Conservation (phyloP, 768 basidiomycete genomes). For the Xerocomellus chrysenteron region DNA sequence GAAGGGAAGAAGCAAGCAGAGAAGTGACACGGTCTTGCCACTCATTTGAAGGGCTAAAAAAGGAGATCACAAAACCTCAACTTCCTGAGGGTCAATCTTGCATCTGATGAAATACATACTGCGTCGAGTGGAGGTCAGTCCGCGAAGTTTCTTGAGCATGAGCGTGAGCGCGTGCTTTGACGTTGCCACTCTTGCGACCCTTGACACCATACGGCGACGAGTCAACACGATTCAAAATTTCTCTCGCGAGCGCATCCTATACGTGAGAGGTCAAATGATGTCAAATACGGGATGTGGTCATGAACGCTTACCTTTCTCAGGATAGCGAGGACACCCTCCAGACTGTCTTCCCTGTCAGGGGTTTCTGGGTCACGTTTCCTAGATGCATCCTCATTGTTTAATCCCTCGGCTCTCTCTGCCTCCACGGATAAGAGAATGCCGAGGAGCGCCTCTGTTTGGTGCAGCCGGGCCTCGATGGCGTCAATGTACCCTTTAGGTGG, state of each 20-base stretch:
- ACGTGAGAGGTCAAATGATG: conserved; percentile 10
- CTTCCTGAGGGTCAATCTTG: background rate
- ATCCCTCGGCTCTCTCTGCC: conserved; percentile 21
- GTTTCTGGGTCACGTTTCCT: conserved; percentile 2
- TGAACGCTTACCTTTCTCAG: conserved; percentile 46
- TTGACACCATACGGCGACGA: conserved; percentile 74
- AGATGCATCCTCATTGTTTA: conserved; percentile 35
- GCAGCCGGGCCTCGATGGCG: conserved; percentile 86
- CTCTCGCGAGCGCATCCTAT: conserved; percentile 75
- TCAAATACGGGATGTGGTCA: background rate
- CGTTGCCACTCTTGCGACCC: conserved; percentile 54
- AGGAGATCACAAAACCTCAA: conserved; percentile 6
- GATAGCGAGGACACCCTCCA: conserved; percentile 44
- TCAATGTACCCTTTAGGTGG: conserved; percentile 95
- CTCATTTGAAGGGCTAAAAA: conserved; percentile 68
- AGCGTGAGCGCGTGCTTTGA: conserved; percentile 25
- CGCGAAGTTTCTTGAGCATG: conserved; percentile 19
- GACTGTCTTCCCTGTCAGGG: conserved; percentile 11
- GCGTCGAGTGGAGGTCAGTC: conserved; percentile 53
- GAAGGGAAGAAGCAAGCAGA: conserved; percentile 23
- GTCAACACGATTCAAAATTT: conserved; percentile 82
- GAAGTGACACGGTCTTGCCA: conserved; percentile 71
- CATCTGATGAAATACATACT: conserved; percentile 43
- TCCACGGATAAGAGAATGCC: conserved; percentile 68
- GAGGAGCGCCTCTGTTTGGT: conserved; percentile 87